phyloP scores from a whole-genome alignment of 108 stramenopile species.

The Poteriospumella lacustris region DNA sequence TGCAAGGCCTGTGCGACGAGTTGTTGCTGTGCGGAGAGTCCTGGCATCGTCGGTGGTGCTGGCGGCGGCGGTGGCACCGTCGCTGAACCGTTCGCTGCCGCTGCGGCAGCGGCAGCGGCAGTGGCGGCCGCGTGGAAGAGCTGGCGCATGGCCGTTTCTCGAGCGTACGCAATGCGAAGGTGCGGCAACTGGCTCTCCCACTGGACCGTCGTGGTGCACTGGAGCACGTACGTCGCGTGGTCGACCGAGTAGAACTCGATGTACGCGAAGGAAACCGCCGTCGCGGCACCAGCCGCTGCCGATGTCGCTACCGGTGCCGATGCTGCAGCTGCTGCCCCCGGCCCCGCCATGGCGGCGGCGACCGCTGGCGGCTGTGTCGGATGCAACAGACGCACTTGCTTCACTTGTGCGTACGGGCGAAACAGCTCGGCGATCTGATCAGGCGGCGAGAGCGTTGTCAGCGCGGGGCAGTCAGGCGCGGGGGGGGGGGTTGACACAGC shows the following conservation, averaged over 20 bases:
- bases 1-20: not conserved
- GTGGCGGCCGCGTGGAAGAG: not conserved
- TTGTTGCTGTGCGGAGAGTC: not conserved
- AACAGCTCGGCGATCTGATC: no score
- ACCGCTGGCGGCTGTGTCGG: no score
- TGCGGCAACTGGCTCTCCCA: not conserved
- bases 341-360: no score
- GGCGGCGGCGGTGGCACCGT: not conserved
- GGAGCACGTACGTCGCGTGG: not conserved
- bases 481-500: not conserved
- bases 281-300: no score
- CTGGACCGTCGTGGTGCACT: not conserved
- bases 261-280: no score
- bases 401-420: no score
- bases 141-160: not conserved
- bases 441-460: no score
- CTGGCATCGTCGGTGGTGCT: not conserved
- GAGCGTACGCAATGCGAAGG: not conserved
- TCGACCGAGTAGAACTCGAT: not conserved
- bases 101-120: not conserved
- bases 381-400: no score
- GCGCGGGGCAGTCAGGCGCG: no score
- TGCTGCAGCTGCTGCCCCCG: no score
- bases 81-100: not conserved
- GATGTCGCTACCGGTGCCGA: no score